These are phyloP conservation scores for Wickerhamomyces rabaulensis DNA, from an alignment of 805 yeast genomes.

Conservation along the genomic window DNA sequence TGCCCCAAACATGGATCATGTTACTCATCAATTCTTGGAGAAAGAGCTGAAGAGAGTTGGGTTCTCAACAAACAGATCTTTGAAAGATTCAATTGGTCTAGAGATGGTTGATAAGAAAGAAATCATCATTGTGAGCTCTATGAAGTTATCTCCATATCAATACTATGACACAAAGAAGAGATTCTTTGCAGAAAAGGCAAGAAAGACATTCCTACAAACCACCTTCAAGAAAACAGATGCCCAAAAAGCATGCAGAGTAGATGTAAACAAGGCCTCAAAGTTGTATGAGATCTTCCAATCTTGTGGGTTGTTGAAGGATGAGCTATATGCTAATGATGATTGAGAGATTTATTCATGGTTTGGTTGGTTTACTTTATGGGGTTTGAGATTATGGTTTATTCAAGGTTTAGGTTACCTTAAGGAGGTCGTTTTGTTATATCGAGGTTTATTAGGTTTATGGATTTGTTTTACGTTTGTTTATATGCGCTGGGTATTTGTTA, in stretches of 20 bases:
- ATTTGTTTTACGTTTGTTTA: no score
- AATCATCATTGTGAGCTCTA: conserved; percentile 9
- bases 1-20: conserved; percentile 11
- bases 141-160: conserved; percentile 19
- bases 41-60: conserved; percentile 10
- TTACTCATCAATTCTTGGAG: conserved; percentile 8
- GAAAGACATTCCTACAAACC: conserved; percentile 58
- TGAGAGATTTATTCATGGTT: not conserved
- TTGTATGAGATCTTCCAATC: conserved; percentile 85
- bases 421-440: no score
- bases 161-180: conserved; percentile 65
- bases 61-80: conserved; percentile 3
- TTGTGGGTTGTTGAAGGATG: conserved; percentile 88
- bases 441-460: no score
- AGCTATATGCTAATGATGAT: conserved; percentile 33
- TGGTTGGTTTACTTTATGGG: not conserved
- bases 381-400: not conserved
- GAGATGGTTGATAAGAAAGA: conserved; percentile 10
- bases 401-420: no score
- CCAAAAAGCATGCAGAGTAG: conserved; percentile 95
- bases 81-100: conserved; percentile 9
- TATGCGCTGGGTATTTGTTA: not conserved
- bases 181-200: conserved; percentile 83
- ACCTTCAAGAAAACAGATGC: conserved; percentile 97
- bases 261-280: conserved; percentile 92